Conservation (phyloP, 331 rosid genomes). For the Erythrophleum ivorense region DNA sequence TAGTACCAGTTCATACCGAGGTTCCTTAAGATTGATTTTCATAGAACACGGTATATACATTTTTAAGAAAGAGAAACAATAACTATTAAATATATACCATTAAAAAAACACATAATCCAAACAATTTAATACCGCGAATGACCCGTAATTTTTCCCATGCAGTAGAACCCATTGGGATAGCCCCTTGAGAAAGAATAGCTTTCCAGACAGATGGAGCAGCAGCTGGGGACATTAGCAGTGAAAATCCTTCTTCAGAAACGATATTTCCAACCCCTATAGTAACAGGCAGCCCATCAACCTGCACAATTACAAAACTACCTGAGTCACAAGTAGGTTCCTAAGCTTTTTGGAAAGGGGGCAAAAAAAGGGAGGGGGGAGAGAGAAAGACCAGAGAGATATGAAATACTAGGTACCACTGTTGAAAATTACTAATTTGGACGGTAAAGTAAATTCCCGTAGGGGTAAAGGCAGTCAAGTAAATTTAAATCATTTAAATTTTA, state of each 20-base stretch:
- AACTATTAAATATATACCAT: not conserved
- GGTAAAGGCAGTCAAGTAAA: not conserved
- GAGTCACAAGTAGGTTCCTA: slow-evolving; percentile 16
- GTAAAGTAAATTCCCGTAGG: too few species aligned
- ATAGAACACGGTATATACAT: not conserved
- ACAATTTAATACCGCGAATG: slow-evolving; percentile 59
- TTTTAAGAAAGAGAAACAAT: not conserved
- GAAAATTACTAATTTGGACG: slow-evolving; percentile 12
- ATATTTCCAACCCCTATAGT: slow-evolving; percentile 90
- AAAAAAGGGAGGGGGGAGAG: not conserved
- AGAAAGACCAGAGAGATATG: not conserved
- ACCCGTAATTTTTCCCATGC: slow-evolving; percentile 90
- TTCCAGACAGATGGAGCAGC: slow-evolving; percentile 87
- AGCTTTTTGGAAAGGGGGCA: slow-evolving; percentile 11
- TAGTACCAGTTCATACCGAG: not conserved
- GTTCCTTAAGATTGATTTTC: slow-evolving; percentile 13
- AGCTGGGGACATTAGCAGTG: slow-evolving; percentile 81
- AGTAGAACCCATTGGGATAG: slow-evolving; percentile 80
- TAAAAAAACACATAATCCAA: slow-evolving; percentile 35
- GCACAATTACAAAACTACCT: slow-evolving; percentile 38
- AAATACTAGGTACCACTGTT: slow-evolving; percentile 16
- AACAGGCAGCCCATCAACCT: slow-evolving; percentile 84
- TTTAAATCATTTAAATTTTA: slow-evolving; percentile 19
- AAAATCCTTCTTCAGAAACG: slow-evolving; percentile 82
- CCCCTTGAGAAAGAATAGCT: slow-evolving; percentile 76